Evolutionary conservation across 768 basidiomycete genomes (phyloP), one percentile per base, ranked within the genome.

Genomic region (Agrocybe chaxingu): DNA sequence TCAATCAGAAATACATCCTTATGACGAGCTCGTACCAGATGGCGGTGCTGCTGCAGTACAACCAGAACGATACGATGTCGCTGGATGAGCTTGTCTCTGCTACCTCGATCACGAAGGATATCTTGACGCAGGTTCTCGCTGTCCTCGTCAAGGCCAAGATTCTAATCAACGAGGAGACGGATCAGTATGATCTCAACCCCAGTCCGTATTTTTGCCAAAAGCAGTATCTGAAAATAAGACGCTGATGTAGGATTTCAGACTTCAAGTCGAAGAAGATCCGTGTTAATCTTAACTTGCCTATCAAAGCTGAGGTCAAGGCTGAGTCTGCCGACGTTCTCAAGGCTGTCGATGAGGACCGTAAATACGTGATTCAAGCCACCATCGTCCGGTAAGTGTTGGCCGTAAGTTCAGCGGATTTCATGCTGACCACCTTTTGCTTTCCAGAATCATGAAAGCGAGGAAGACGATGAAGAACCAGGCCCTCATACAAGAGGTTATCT

Each of bases 1-100:
- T 92, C 47, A 88, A 87, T 63, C 92, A 93, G 68, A 98, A 96
- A 74, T 98, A 98, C 74, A 94, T 97, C 58, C 72, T 98, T 63
- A 92, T 95, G 87, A 94, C 92, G 51, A 95, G 91, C 63, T 84
- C 93, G 34, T 98, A 92, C 69, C 97, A 99, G 72, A 94, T 93
- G 84, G 90, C 92, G n/a, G 89, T 99, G 44, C 73, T 98, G 35
- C 65, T 94, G 60, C 94, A 96, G 66, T 99, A 93, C 73, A 99
- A 99, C 73, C 81, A 85, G 58, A 85, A 88, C 59, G 95, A 98
- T 63, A 89, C 89, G 19, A 72, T 98, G 56, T 87, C 87, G 30
- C 70, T 90, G 54, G 81, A 85, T 30, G 95, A 98, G 63, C 73
- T 98, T 24, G 71, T 80, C 37, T 70, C 80, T 8, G 92, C 89